These are phyloP conservation scores for Ensete glaucum DNA, from an alignment of 176 grass and related monocot species.

Conservation along the genomic window DNA sequence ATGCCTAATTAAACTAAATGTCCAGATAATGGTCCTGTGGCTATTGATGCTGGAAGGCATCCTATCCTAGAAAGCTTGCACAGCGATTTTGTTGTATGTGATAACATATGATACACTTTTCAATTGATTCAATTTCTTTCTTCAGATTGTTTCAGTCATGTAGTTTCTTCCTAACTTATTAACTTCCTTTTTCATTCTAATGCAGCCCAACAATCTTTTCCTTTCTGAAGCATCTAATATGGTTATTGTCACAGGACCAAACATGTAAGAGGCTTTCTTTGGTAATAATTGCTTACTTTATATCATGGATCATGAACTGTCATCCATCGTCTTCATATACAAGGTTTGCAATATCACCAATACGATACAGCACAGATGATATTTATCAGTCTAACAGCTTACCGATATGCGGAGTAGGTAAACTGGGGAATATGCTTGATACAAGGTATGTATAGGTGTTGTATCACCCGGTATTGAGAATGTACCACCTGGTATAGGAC, in stretches of 20 bases:
- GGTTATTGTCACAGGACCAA: slow-evolving; percentile 91
- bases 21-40: slow-evolving; percentile 85
- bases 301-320: not conserved
- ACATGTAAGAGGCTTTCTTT: slow-evolving; percentile 49
- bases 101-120: not conserved
- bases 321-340: not conserved
- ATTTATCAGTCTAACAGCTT: too few relatives aligned
- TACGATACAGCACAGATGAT: too few relatives aligned
- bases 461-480: too few relatives aligned
- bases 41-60: slow-evolving; percentile 86
- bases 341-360: too few relatives aligned
- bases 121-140: not conserved
- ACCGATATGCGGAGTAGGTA: too few relatives aligned
- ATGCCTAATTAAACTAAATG: slow-evolving; percentile 12
- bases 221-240: slow-evolving; percentile 98
- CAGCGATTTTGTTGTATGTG: slow-evolving; percentile 71
- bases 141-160: slow-evolving; percentile 8
- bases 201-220: slow-evolving; percentile 86
- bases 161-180: slow-evolving; percentile 20
- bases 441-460: too few relatives aligned
- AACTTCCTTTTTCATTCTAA: slow-evolving; percentile 18
- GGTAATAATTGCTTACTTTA: slow-evolving; percentile 1
- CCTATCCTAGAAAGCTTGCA: slow-evolving; percentile 85
- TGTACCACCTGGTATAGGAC: too few relatives aligned
- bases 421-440: too few relatives aligned